A percentile compares a stretch with the other conserved stretches of the same genome.
These are phyloP conservation scores for Solanum stenotomum DNA, from an alignment of 257 asterid species.

Conservation along the genomic window DNA sequence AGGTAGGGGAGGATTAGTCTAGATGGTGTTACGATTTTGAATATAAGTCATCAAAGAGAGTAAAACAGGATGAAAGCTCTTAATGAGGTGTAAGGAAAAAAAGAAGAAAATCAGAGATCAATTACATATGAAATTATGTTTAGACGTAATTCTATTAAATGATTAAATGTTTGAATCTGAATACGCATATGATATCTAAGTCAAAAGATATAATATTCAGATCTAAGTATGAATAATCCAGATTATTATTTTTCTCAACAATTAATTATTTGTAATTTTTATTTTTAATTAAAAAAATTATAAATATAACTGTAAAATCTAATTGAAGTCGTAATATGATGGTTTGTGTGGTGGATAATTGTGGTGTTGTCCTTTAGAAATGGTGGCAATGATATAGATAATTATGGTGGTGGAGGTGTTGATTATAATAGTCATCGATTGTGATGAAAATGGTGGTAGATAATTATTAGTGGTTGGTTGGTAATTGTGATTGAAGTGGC, in stretches of 20 bases:
- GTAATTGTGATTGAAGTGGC: too few relatives aligned
- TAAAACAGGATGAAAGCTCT: too few relatives aligned
- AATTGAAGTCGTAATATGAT: background rate
- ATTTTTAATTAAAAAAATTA: background rate
- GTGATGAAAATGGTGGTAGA: background rate
- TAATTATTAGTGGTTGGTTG: background rate
- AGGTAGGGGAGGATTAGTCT: background rate
- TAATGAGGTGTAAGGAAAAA: background rate
- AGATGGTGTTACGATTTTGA: background rate
- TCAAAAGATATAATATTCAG: too few relatives aligned
- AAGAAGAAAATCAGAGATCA: background rate
- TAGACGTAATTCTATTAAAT: background rate
- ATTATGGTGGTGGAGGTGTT: background rate
- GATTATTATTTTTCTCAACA: background rate
- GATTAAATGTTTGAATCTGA: background rate
- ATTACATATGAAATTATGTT: background rate
- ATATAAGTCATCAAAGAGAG: background rate
- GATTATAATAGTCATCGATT: background rate
- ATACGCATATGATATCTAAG: background rate
- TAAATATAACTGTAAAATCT: too few relatives aligned
- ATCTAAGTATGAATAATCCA: too few relatives aligned
- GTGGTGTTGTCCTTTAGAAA: background rate
- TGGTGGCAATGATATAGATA: background rate
- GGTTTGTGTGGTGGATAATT: background rate
- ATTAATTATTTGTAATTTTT: background rate